phyloP scores from a whole-genome alignment of 257 asterid species.

The Galeopsis tetrahit region DNA sequence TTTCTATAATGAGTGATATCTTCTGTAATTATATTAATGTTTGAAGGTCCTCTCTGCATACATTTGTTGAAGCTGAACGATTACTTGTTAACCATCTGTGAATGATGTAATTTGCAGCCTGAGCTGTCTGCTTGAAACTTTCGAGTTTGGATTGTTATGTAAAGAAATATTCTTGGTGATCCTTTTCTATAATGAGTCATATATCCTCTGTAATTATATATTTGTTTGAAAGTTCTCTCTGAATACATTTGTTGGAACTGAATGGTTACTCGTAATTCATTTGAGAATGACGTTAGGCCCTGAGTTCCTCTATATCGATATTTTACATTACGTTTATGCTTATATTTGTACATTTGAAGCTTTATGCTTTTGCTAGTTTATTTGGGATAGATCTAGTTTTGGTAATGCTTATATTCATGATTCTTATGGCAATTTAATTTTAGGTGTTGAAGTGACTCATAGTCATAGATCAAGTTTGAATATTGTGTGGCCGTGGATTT shows the following conservation, averaged over 20 bases:
- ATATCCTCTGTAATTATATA: conserved; percentile 13
- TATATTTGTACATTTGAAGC: neutral
- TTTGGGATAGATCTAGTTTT: neutral
- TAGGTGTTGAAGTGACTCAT: neutral
- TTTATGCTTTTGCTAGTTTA: neutral
- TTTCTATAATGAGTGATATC: conserved; percentile 1
- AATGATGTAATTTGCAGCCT: conserved; percentile 46
- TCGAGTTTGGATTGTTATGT: neutral
- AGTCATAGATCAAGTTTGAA: conserved; percentile 25
- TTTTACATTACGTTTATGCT: neutral
- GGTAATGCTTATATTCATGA: neutral
- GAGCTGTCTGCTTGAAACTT: conserved; percentile 19
- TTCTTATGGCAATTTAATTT: neutral
- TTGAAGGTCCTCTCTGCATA: conserved; percentile 8
- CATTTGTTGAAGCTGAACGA: conserved; percentile 14
- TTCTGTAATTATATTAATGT: conserved; percentile 11
- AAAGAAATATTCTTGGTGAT: conserved; percentile 8
- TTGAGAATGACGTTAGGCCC: conserved; percentile 2
- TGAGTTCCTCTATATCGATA: neutral
- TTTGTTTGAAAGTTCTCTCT: neutral
- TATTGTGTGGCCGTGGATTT: neutral
- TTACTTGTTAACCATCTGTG: conserved; percentile 2
- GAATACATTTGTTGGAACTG: conserved; percentile 17
- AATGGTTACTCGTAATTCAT: neutral
- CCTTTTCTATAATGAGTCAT: neutral